phyloP scores from a whole-genome alignment of 2,329 filamentous ascomycete genomes.

The Sporothrix brunneoviolacea region DNA sequence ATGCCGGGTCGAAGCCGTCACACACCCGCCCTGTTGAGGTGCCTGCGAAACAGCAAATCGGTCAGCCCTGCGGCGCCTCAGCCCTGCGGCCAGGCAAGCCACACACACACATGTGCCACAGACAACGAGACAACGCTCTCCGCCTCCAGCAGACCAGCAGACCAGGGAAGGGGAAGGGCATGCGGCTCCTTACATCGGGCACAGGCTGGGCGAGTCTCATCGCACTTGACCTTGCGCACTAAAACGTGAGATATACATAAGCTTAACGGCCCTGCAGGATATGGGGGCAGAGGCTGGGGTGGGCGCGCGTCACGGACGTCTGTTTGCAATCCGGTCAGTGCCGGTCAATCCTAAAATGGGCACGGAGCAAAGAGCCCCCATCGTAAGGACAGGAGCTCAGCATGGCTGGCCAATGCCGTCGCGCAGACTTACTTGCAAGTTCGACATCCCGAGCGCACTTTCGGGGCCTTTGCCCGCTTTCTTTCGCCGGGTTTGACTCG shows the following conservation, averaged over 20 bases:
- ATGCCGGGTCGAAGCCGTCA: slow-evolving; percentile 9
- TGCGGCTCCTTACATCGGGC: slow-evolving; percentile 13
- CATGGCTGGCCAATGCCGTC: too few relatives aligned
- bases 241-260: not conserved
- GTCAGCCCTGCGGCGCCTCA: too few relatives aligned
- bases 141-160: too few relatives aligned
- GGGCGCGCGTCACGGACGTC: not conserved
- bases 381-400: too few relatives aligned
- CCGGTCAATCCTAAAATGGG: too few relatives aligned
- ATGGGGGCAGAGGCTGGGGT: too few relatives aligned
- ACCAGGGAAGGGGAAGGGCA: not conserved
- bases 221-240: slow-evolving; percentile 16
- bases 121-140: too few relatives aligned
- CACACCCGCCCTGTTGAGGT: slow-evolving; percentile 10
- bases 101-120: too few relatives aligned
- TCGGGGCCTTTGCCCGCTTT: slow-evolving; percentile 14
- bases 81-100: too few relatives aligned
- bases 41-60: not conserved
- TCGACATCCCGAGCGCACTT: slow-evolving; percentile 16
- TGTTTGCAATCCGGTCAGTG: not conserved
- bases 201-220: slow-evolving; percentile 13
- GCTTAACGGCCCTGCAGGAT: too few relatives aligned
- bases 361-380: too few relatives aligned
- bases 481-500: slow-evolving; percentile 15
- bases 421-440: slow-evolving; percentile 17